Evolutionary conservation across 768 basidiomycete genomes (phyloP).

Genomic region (Rhizopogon sp.): DNA sequence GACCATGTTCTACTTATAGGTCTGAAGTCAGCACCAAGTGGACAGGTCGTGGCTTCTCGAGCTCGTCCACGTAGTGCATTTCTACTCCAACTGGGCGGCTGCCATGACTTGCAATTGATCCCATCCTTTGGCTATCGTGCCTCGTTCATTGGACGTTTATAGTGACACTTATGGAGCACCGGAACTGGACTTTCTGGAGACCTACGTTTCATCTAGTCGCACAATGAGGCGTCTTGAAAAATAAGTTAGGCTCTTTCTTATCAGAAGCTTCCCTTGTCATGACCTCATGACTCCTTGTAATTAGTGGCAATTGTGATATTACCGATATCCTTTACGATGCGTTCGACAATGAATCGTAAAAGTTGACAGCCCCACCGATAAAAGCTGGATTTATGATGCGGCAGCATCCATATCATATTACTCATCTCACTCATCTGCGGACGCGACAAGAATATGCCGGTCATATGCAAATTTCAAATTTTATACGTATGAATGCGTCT

Average conservation of each 20-base stretch:
- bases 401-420: neutral
- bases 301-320: neutral
- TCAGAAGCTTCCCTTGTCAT: neutral
- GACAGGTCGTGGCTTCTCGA: too few relatives aligned
- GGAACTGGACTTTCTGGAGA: neutral
- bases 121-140: too few relatives aligned
- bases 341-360: too few relatives aligned
- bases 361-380: neutral
- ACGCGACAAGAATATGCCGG: too few relatives aligned
- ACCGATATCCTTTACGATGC: neutral
- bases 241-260: neutral
- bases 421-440: neutral
- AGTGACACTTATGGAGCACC: neutral
- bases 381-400: neutral
- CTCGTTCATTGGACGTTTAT: neutral
- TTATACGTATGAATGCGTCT: too few relatives aligned
- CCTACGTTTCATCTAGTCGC: neutral
- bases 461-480: too few relatives aligned
- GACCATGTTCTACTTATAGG: too few relatives aligned
- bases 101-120: too few relatives aligned
- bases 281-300: neutral
- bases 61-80: too few relatives aligned
- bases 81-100: too few relatives aligned
- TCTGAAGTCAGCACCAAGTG: too few relatives aligned
- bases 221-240: neutral